Evolutionary conservation across 73 alveolate species (phyloP).

Genomic region (Paramecium pentaurelia): DNA sequence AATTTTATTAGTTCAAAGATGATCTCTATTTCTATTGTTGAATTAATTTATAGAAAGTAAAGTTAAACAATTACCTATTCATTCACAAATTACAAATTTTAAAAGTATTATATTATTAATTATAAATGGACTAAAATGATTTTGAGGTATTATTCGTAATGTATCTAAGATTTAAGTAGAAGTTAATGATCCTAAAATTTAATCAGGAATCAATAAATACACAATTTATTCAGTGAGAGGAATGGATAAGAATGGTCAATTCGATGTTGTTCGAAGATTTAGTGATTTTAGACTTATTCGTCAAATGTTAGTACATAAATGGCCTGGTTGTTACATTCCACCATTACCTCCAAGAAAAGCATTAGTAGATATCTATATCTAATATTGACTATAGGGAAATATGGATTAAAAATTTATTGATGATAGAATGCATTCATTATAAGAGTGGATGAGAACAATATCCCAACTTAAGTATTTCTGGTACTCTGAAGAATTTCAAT

Average conservation of each 20-base stretch:
- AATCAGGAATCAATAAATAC: slow-evolving; percentile 48
- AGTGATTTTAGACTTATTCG: slow-evolving; percentile 72
- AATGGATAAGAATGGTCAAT: slow-evolving; percentile 68
- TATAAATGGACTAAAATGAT: neutral
- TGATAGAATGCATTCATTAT: neutral
- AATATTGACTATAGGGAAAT: neutral
- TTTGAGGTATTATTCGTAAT: neutral
- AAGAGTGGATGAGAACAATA: neutral
- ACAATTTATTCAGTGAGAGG: slow-evolving; percentile 71
- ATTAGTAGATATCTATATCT: neutral
- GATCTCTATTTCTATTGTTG: too few relatives aligned
- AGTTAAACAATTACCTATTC: neutral
- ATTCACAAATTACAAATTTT: too few relatives aligned
- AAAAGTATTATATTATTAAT: neutral
- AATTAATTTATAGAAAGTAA: neutral
- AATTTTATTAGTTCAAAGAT: too few relatives aligned
- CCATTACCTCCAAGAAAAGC: slow-evolving; percentile 68
- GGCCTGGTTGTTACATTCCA: slow-evolving; percentile 86
- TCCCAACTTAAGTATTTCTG: neutral
- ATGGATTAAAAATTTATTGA: neutral
- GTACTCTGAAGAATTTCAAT: slow-evolving; percentile 52
- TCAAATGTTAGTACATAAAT: slow-evolving; percentile 56
- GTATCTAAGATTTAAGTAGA: neutral
- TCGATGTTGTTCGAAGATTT: slow-evolving; percentile 77
- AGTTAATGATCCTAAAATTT: slow-evolving; percentile 14